Base-by-base conservation (phyloP, 2,329 filamentous ascomycete species). In the Cordyceps javanica region DNA sequence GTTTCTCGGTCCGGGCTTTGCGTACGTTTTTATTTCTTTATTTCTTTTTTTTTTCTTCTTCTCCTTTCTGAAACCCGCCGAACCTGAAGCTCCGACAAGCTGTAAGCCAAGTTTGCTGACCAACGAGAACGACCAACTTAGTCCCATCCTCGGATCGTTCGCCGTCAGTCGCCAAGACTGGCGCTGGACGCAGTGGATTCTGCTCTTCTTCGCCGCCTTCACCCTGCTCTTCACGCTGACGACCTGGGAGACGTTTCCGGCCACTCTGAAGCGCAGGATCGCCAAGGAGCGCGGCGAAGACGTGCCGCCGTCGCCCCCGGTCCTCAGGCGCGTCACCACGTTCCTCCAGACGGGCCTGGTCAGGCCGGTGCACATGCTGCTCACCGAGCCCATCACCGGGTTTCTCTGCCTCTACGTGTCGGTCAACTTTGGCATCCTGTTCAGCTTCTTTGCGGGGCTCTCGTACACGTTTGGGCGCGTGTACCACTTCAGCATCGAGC, bases 331-430 rank as follows among this genome's bases (percentile, higher is more conserved):
- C 3, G 45, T 74, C 26, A 63, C 61, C 21, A 19, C 60, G 1
- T 78, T 80, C 58, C 60, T 77, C 3, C 69, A 74, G 0, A 68
- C 75, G 1, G 74, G 76, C 2, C 66, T 82, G 1, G 60, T 80
- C 16, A 73, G 81, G 11, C 82, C 82, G 0, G 19, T 85, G 0
- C 75, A 77, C 45, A 84, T 89, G 75, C 73, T 88, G 8, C 65
- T 84, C 41, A 77, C 79, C 1, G 85, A 88, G 63, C 84, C 85
- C 2, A 85, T 88, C 38, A 79, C 87, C 2, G 77, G 78, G 11
- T 82, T 85, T 56, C 68, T 77, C 38, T 77, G 74, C 42, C 63
- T 82, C 0, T 82, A 82, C 62, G 72, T 77, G 0, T 70, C 78
- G 0, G 77, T 75, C 62, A 74, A 77, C 54, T 82, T 82, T 56